Evolutionary conservation across 1,139 yeast species (phyloP).

Genomic region (Protomyces macrosporus): DNA sequence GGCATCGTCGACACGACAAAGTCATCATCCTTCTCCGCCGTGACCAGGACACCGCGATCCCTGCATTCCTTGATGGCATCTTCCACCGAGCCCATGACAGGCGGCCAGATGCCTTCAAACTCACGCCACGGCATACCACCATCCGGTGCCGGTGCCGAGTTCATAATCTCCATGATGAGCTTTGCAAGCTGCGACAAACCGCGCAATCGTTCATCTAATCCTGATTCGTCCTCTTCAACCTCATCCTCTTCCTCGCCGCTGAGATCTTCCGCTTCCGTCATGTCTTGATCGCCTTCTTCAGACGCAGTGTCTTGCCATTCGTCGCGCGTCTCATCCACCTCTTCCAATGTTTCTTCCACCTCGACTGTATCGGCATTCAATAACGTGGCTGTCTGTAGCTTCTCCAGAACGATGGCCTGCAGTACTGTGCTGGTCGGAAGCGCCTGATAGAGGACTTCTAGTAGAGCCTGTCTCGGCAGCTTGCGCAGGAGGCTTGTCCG

Average conservation of each 20-base stretch:
- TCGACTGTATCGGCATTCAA: slow-evolving; percentile 2
- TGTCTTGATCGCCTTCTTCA: slow-evolving; percentile 2
- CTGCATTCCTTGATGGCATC: slow-evolving; percentile 19
- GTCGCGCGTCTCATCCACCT: background rate
- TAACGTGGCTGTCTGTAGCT: slow-evolving; percentile 2
- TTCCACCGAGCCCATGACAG: slow-evolving; percentile 19
- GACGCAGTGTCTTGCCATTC: background rate
- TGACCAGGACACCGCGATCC: slow-evolving; percentile 4
- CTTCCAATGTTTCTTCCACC: slow-evolving; percentile 4
- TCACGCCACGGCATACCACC: slow-evolving; percentile 26
- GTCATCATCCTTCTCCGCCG: slow-evolving; percentile 12
- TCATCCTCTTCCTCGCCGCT: slow-evolving; percentile 15
- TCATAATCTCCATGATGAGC: slow-evolving; percentile 25
- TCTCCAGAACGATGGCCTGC: slow-evolving; percentile 14
- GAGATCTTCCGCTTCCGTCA: slow-evolving; percentile 18
- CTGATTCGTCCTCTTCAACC: background rate
- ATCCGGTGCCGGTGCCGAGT: slow-evolving; percentile 23
- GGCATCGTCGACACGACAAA: slow-evolving; percentile 22
- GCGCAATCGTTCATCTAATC: slow-evolving; percentile 10
- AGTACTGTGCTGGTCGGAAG: slow-evolving; percentile 9
- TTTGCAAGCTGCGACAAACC: slow-evolving; percentile 19
- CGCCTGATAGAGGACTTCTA: slow-evolving; percentile 9
- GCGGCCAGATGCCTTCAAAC: slow-evolving; percentile 24
- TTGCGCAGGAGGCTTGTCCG: background rate
- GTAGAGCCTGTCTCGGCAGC: slow-evolving; percentile 13